Evolutionary conservation across 2,329 filamentous ascomycete genomes (phyloP), one percentile per base, ranked within the genome.

Genomic region (Taxawa tesnikishii): DNA sequence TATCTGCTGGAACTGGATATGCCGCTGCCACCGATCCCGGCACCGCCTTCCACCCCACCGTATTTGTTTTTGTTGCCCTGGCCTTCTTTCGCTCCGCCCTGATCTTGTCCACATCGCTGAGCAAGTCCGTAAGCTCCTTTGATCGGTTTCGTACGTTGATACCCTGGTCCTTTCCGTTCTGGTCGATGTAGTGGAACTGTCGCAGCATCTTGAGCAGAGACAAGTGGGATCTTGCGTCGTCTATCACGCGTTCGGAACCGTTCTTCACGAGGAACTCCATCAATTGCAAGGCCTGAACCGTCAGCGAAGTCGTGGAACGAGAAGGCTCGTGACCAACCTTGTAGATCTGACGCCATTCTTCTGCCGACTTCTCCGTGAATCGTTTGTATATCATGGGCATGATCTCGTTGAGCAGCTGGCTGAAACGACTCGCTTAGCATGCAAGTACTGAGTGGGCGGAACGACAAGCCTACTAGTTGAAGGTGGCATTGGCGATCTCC

Each of bases 371-470:
- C 57, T 98, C 90, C 39, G 90, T 98, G 59, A 98, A 98, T 43
- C 90, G 83, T 52, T 92, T 90, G 67, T 98, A 98, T 53, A 98
- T 94, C 84, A 98, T 90, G 44, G 90, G 90, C 90, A 98, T 98
- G 55, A 98, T 96, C 60, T 98, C 90, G 59, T 96, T 96, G 36
- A 98, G 75, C 32, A 87, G 75, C 75, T 94, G 85, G 56, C 88
- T 94, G 53, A 26, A 24, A n/a, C n/a, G 19, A 15, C 14, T 19
- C 8, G 4, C 14, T 16, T 13, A 25, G 19, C 19, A 27, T 26
- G 26, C 21, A n/a, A 15, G 18, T 16, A 6, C 15, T n/a, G 17
- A n/a, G 12, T 17, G 6, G 15, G n/a, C 3, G 26, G 9, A 28
- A 18, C 29, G n/a, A 18, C 10, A 4, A 28, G 29, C 83, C 52